Base-by-base conservation (phyloP, 331 rosid species). In the Pyracantha coccinea region DNA sequence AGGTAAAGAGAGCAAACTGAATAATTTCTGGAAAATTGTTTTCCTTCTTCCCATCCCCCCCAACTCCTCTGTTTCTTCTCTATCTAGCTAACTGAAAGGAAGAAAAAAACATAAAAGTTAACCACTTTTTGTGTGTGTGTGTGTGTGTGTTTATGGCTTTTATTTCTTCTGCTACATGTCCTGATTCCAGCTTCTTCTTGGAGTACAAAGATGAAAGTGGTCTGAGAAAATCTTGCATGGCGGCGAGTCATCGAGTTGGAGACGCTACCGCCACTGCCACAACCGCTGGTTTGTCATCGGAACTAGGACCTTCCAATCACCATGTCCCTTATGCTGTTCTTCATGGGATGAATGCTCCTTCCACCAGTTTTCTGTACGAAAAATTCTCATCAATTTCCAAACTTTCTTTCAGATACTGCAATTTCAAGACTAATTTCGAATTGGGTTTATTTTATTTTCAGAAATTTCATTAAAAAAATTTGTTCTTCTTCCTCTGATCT, bases 221-320 rank as follows among this genome's bases (percentile, higher is more conserved):
- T 64, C 71, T 57, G 84, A 74, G 75, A 81, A 81, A 52, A 82
- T 68, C 68, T 81, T 88, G 86, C 89, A 95, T 92, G 99, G 96
- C 88, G 98, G 96, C 88, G 80, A 89, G 86, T 68, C 87, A 89
- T 72, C 82, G 96, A 83, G 79, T 91, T 20, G 90, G 88, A 78
- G 92, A 83, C 50, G 81, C 75, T 7, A 53, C 75, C 12, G 16
- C 82, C 55, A 41, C 47, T 6, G 55, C 55, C 55, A 82, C 75
- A 11, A 53, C 64, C 31, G 23, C 82, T 69, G 90, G 89, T 80
- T 85, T 92, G 29, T 87, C 96, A 29, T 88, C 95, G 27, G 89
- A 87, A 66, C 91, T 97, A 17, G 92, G 86, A 29, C 93, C 92
- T 75, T 86, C 96, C 23, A 86, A 25, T 82, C 93, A 89, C 64